Conservation (phyloP, 2,329 filamentous ascomycete genomes). For the Aureobasidium lini region DNA sequence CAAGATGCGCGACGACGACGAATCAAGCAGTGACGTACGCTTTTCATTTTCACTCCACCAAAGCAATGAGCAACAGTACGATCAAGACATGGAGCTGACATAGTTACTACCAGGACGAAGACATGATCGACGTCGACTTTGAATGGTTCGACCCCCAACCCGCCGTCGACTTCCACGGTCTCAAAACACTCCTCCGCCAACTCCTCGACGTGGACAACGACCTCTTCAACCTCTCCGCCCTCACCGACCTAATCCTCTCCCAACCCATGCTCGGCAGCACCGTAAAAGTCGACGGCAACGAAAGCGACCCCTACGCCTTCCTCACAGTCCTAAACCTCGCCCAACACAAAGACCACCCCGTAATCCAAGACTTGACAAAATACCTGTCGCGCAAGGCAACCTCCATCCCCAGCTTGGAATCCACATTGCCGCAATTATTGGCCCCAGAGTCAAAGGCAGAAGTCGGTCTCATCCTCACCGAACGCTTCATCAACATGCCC, state of each 20-base stretch:
- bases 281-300: conserved; percentile 93
- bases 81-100: neutral
- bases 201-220: conserved; percentile 83
- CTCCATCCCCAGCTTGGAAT: conserved; percentile 46
- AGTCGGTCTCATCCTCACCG: conserved; percentile 80
- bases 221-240: conserved; percentile 77
- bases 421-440: conserved; percentile 35
- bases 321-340: conserved; percentile 78
- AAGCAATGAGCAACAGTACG: neutral
- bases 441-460: conserved; percentile 37
- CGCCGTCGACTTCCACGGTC: conserved; percentile 86
- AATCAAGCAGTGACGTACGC: conserved; percentile 26
- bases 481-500: conserved; percentile 96
- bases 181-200: conserved; percentile 83
- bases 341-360: conserved; percentile 66
- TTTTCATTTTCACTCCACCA: neutral
- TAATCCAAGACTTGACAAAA: conserved; percentile 60
- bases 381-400: conserved; percentile 58
- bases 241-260: conserved; percentile 78
- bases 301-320: conserved; percentile 86
- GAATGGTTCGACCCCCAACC: conserved; percentile 97
- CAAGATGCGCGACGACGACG: conserved; percentile 32
- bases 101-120: conserved; percentile 59
- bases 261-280: conserved; percentile 87
- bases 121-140: conserved; percentile 92